Percentiles rank a stretch among this genome's conserved stretches.
Evolutionary conservation across 345 rosid genomes (phyloP).

Genomic region (Abelmoschus esculentus): DNA sequence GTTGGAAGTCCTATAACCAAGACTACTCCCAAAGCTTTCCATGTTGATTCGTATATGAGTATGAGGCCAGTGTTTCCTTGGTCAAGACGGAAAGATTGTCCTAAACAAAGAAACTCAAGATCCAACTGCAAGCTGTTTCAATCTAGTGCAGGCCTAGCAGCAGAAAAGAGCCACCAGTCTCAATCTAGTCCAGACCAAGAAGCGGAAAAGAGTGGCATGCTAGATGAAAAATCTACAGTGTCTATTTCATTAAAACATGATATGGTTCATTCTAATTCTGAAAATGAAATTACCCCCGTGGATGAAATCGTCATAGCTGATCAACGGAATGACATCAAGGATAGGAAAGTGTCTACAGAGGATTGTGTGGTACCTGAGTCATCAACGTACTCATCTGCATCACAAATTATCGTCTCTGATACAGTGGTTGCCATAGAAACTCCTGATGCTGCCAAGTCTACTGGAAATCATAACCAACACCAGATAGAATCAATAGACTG

Average conservation of each 20-base stretch:
- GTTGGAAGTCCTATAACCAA: slow-evolving; percentile 1
- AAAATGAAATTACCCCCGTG: neutral
- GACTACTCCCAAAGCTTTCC: slow-evolving; percentile 7
- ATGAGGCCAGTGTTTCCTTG: slow-evolving; percentile 5
- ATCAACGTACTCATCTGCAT: neutral
- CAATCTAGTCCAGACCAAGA: too few relatives aligned
- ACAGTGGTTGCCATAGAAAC: neutral
- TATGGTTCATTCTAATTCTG: neutral
- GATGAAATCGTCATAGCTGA: too few relatives aligned
- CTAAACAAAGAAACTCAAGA: slow-evolving; percentile 5
- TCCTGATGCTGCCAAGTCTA: slow-evolving; percentile 7
- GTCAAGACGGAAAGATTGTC: slow-evolving; percentile 10
- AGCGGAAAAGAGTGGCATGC: too few relatives aligned
- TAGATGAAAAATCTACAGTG: neutral
- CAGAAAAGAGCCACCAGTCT: neutral
- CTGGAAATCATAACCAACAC: slow-evolving; percentile 13
- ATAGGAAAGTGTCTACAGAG: neutral
- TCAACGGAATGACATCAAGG: neutral
- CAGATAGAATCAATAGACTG: neutral
- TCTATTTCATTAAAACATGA: slow-evolving; percentile 5
- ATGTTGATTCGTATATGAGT: neutral
- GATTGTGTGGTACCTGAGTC: neutral
- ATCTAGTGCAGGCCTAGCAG: neutral
- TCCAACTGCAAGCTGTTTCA: slow-evolving; percentile 6
- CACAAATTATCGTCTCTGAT: neutral